Conservation (phyloP, 2,329 filamentous ascomycete species). For the Pestalotiopsis sp. region DNA sequence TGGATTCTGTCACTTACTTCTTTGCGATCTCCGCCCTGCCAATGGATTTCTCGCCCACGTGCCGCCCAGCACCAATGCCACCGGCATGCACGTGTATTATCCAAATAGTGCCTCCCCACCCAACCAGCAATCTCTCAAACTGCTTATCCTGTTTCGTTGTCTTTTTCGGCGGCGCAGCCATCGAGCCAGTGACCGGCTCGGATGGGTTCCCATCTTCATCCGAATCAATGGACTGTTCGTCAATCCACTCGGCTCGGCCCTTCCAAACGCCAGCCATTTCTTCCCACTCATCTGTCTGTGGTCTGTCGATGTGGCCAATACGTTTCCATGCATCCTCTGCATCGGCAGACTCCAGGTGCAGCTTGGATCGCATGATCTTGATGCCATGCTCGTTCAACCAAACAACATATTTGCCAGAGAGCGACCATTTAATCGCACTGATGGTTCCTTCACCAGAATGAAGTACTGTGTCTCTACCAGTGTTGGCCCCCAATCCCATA, state of each 20-base stretch:
- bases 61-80: conserved; percentile 66
- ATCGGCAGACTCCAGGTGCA: conserved; percentile 77
- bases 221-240: conserved; percentile 76
- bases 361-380: conserved; percentile 92
- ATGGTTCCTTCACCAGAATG: conserved; percentile 93
- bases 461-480: conserved; percentile 81
- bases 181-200: conserved; percentile 36
- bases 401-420: conserved; percentile 87
- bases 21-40: conserved; percentile 90
- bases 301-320: conserved; percentile 88
- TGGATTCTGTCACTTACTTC: conserved; percentile 63
- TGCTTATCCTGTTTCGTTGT: conserved; percentile 47
- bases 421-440: conserved; percentile 90
- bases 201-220: conserved; percentile 60
- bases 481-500: conserved; percentile 78
- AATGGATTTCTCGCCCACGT: conserved; percentile 70
- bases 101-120: conserved; percentile 97
- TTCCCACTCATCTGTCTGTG: conserved; percentile 86
- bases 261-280: conserved; percentile 98
- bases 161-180: conserved; percentile 50
- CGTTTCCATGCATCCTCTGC: conserved; percentile 90
- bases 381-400: conserved; percentile 98
- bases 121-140: conserved; percentile 83
- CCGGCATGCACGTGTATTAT: conserved; percentile 88
- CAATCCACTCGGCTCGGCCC: conserved; percentile 89